These are phyloP conservation scores for Halophytophthora batemanensis DNA, from an alignment of 352 stramenopile genomes.

Conservation along the genomic window DNA sequence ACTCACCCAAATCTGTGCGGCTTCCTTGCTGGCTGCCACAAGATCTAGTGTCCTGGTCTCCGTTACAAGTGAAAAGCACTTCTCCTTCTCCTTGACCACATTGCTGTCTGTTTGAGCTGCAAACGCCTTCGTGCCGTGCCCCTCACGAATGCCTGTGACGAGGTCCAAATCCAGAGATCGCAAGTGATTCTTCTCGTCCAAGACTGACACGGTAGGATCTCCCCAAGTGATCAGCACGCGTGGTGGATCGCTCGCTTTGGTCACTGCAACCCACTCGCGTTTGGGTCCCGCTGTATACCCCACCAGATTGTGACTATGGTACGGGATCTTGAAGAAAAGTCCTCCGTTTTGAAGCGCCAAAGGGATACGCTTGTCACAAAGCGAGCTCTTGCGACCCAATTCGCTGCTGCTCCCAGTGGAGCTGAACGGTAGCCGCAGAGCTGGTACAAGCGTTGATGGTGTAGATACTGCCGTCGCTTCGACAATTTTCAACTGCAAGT, in stretches of 20 bases:
- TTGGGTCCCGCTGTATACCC: slow-evolving; percentile 24
- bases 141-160: slow-evolving; percentile 58
- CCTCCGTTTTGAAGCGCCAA: slow-evolving; percentile 46
- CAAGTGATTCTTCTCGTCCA: slow-evolving; percentile 28
- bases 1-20: slow-evolving; percentile 58
- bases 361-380: slow-evolving; percentile 28
- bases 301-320: slow-evolving; percentile 50
- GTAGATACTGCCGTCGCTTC: slow-evolving; percentile 20
- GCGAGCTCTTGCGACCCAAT: slow-evolving; percentile 6
- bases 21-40: slow-evolving; percentile 76
- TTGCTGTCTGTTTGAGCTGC: slow-evolving; percentile 38
- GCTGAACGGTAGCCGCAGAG: slow-evolving; percentile 26
- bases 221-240: slow-evolving; percentile 64
- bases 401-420: slow-evolving; percentile 1
- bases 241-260: slow-evolving; percentile 7
- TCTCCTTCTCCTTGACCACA: slow-evolving; percentile 40
- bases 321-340: slow-evolving; percentile 80
- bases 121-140: slow-evolving; percentile 61
- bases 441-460: slow-evolving; percentile 15
- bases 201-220: slow-evolving; percentile 46
- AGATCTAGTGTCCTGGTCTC: slow-evolving; percentile 65
- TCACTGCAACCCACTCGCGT: slow-evolving; percentile 68
- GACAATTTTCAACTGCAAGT: slow-evolving; percentile 70
- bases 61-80: slow-evolving; percentile 74
- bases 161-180: slow-evolving; percentile 40